phyloP scores from a whole-genome alignment of 148 eudicot species.

The Vaccinium corymbosum region DNA sequence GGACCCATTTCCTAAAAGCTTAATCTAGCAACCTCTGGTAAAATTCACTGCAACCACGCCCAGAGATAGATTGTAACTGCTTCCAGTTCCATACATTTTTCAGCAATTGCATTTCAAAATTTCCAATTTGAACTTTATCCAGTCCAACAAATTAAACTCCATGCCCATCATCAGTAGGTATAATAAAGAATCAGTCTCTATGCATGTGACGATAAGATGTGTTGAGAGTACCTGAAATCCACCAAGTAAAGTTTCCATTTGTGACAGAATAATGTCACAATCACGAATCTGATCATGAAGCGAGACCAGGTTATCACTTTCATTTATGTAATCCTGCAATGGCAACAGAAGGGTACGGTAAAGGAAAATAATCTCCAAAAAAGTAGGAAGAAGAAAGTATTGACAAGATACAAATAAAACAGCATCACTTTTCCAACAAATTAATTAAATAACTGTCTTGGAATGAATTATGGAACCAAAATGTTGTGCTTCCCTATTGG shows the following conservation, averaged over 20 bases:
- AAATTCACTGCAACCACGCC: background rate
- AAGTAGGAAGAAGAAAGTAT: background rate
- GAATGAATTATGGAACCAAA: background rate
- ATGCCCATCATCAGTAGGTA: constrained; percentile 1
- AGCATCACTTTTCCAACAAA: background rate
- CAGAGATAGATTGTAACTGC: background rate
- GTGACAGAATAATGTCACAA: constrained; percentile 83
- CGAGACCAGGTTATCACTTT: constrained; percentile 94
- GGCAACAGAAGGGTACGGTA: constrained; percentile 9
- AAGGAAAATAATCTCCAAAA: background rate
- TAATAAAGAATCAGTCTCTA: background rate
- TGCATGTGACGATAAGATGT: background rate
- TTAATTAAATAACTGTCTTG: background rate
- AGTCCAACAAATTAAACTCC: background rate
- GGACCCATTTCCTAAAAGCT: background rate
- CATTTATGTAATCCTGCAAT: constrained; percentile 83
- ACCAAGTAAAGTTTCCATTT: constrained; percentile 91
- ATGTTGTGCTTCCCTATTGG: background rate
- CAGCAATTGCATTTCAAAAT: background rate
- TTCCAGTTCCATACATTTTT: background rate
- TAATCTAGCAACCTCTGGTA: background rate
- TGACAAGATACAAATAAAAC: background rate
- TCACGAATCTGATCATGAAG: constrained; percentile 98
- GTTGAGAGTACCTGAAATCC: constrained; percentile 78
- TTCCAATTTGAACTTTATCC: background rate